Conservation (phyloP, 2,329 filamentous ascomycete species). For the Colletotrichum nymphaeae region DNA sequence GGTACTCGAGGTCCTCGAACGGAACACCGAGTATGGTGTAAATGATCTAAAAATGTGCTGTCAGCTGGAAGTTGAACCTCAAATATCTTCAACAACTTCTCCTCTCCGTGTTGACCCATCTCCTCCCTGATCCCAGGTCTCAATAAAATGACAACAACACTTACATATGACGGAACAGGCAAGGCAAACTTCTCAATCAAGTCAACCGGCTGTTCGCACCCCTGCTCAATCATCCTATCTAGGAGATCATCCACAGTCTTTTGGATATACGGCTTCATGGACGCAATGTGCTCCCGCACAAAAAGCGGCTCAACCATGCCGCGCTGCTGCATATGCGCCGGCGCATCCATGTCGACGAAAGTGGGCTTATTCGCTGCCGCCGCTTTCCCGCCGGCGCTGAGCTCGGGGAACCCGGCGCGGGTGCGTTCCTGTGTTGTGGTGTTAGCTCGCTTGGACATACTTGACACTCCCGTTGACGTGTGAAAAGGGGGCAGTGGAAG, state of each 20-base stretch:
- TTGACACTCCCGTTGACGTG: too few species aligned
- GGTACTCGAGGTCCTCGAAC: constrained; percentile 56
- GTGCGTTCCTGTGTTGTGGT: constrained; percentile 46
- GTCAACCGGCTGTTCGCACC: constrained; percentile 54
- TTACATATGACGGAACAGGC: constrained; percentile 58
- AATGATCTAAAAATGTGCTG: constrained; percentile 50
- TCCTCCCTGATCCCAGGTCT: background rate
- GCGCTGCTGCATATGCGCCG: constrained; percentile 58
- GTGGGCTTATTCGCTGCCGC: constrained; percentile 61
- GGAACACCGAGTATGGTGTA: constrained; percentile 62
- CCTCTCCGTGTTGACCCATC: too few species aligned
- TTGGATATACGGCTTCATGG: constrained; percentile 57
- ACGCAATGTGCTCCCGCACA: constrained; percentile 49
- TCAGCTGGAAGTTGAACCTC: background rate
- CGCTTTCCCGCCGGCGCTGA: constrained; percentile 57
- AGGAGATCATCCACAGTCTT: constrained; percentile 57
- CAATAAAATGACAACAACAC: constrained; percentile 17
- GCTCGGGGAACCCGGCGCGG: constrained; percentile 58
- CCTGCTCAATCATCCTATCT: constrained; percentile 49
- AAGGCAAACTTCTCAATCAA: constrained; percentile 59
- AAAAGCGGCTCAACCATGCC: constrained; percentile 60
- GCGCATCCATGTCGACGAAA: constrained; percentile 63
- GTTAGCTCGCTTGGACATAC: background rate
- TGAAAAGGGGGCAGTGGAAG: too few species aligned
- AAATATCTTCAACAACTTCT: too few species aligned